These are phyloP conservation scores for Amaranthus hypochondriacus DNA, from an alignment of 148 eudicot species.

Conservation along the genomic window DNA sequence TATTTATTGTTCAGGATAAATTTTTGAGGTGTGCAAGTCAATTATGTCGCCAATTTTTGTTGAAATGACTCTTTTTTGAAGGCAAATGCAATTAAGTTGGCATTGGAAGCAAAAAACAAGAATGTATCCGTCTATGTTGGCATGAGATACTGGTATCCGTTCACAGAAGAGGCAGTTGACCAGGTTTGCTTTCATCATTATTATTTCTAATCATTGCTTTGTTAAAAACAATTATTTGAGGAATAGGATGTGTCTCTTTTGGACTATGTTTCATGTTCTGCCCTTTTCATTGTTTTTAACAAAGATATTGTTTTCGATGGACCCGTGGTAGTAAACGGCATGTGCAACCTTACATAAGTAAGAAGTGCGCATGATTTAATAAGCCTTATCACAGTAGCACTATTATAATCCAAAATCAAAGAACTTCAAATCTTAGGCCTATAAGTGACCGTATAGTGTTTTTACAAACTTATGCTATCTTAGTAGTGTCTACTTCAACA, in stretches of 20 bases:
- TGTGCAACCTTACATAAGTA: not conserved
- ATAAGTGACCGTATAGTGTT: not conserved
- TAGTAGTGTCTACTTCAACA: not conserved
- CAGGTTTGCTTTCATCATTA: constrained; percentile 37
- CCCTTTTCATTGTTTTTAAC: not conserved
- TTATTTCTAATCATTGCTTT: not conserved
- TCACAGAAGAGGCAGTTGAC: constrained; percentile 89
- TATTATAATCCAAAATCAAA: too few species aligned
- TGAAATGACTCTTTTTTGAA: constrained; percentile 23
- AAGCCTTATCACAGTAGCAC: too few species aligned
- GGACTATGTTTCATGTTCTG: not conserved
- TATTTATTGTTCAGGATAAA: not conserved
- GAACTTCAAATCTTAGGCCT: too few species aligned
- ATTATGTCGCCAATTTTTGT: constrained; percentile 7
- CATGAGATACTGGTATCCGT: constrained; percentile 99
- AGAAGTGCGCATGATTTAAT: too few species aligned
- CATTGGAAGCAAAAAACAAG: constrained; percentile 61
- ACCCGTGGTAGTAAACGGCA: not conserved
- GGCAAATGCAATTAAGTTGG: constrained; percentile 72
- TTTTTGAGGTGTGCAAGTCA: not conserved
- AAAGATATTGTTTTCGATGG: not conserved
- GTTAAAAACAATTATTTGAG: not conserved
- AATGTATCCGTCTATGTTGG: constrained; percentile 82
- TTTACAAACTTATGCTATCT: not conserved
- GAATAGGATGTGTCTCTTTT: not conserved